Base-by-base conservation (phyloP, 495 filamentous ascomycete genomes). In the Collariella sp. region DNA sequence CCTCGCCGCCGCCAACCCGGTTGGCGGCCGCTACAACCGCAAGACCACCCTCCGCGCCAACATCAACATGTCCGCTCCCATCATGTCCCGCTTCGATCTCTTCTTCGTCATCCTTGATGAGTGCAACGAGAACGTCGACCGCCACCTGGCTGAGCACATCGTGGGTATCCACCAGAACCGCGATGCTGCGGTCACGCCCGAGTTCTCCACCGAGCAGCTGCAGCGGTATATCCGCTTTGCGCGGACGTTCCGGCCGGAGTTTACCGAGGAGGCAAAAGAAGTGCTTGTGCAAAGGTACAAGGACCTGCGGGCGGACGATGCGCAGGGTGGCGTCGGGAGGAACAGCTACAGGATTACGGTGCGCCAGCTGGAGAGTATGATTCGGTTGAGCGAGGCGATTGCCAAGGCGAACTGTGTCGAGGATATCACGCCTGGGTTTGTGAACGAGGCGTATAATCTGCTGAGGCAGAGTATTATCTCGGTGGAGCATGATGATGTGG, bases 21-120 rank as follows among this genome's bases (percentile, higher is more conserved):
- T 98, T 10, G 97, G 97, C 63, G 93, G 93, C 46, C 88, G 93
- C 24, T 98, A 98, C 77, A 98, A 98, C 75, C 91, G 93, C n/a
- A 87, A 88, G 43, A 82, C 97, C 49, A 94, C 89, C 0, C 91
- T 94, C 2, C 90, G 97, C 13, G 93, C 97, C 67, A 98, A 98
- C 70, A 98, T 98, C 71, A 98, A 98, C 68, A 81, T 98, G 6
- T 94, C 93, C 13, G 93, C 93, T 7, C 94, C 93, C 16, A 78
- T 98, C 9, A 83, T 98, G 3, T 96, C 91, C 38, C 88, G 93
- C 75, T 98, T 98, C 73, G 93, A 98, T 70, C 77, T 97, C 57
- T 83, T 98, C 59, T 98, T 96, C 77, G 76, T 98, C 29, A 91
- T 98, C 59, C 83, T 98, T 12, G 93, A 98, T 70, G 91, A 86